Evolutionary conservation across 1,139 yeast species (phyloP).

Genomic region (Sugiyamaella castrensis): DNA sequence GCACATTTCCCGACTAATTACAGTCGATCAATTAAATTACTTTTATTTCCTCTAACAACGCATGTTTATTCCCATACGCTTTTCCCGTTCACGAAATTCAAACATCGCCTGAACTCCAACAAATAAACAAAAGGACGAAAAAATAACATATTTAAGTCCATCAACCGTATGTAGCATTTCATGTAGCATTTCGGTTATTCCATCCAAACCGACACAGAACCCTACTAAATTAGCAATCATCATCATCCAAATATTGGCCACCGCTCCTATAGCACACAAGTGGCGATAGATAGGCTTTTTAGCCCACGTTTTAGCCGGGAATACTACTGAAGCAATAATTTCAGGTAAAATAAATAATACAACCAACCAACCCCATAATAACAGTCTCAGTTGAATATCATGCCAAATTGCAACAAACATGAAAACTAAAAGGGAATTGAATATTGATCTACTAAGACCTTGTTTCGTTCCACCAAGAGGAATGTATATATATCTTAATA

Average conservation of each 20-base stretch:
- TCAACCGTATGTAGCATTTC: slow-evolving; percentile 69
- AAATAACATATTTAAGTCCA: slow-evolving; percentile 64
- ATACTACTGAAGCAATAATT: slow-evolving; percentile 52
- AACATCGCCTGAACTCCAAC: slow-evolving; percentile 93
- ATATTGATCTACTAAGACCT: slow-evolving; percentile 44
- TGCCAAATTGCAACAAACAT: slow-evolving; percentile 99
- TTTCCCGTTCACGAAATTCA: slow-evolving; percentile 83
- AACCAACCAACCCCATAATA: slow-evolving; percentile 95
- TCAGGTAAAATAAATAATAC: slow-evolving; percentile 91
- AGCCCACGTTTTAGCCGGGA: slow-evolving; percentile 36
- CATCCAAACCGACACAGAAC: slow-evolving; percentile 88
- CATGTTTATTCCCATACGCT: slow-evolving; percentile 74
- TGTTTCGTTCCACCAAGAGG: slow-evolving; percentile 78
- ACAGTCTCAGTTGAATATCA: slow-evolving; percentile 79
- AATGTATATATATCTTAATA: slow-evolving; percentile 70
- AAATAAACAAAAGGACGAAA: slow-evolving; percentile 65
- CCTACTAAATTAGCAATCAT: slow-evolving; percentile 95
- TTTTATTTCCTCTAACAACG: slow-evolving; percentile 52
- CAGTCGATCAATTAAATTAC: neutral
- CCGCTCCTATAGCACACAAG: slow-evolving; percentile 83
- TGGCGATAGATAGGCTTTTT: slow-evolving; percentile 71
- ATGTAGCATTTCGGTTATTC: slow-evolving; percentile 59
- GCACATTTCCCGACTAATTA: neutral
- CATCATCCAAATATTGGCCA: slow-evolving; percentile 93
- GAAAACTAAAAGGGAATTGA: slow-evolving; percentile 83